phyloP scores from a whole-genome alignment of 192 early-diverging fungal species.

The Coemansia sp. region DNA sequence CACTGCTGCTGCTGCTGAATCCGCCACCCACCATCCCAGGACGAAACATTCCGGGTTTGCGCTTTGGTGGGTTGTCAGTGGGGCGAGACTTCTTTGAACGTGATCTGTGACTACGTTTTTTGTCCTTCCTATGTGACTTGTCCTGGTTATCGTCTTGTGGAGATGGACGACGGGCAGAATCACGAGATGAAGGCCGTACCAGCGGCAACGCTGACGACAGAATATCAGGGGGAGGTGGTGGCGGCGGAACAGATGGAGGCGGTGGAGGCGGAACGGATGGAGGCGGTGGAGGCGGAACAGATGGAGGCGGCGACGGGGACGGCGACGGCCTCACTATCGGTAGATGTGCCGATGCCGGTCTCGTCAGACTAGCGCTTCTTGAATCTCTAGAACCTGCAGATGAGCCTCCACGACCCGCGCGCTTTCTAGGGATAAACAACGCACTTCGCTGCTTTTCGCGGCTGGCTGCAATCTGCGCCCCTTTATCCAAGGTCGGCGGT shows the following conservation, averaged over 20 bases:
- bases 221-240: too few relatives aligned
- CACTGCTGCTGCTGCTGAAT: neutral
- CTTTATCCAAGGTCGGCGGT: neutral
- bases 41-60: neutral
- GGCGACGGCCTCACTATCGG: neutral
- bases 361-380: neutral
- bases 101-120: neutral
- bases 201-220: too few relatives aligned
- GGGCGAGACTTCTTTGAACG: neutral
- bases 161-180: neutral
- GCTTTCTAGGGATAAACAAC: conserved; percentile 45
- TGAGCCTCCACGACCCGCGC: conserved; percentile 3
- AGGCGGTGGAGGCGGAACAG: neutral
- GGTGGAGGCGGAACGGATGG: neutral
- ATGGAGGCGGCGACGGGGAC: neutral
- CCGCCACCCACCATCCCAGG: neutral
- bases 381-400: neutral
- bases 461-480: neutral
- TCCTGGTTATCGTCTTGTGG: neutral
- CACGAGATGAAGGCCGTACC: neutral
- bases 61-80: neutral
- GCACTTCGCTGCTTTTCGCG: conserved; percentile 29
- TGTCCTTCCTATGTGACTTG: neutral
- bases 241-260: neutral
- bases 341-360: neutral